Percentiles rank a stretch among this genome's conserved stretches.
phyloP scores from a whole-genome alignment of 768 basidiomycete species.

The Hypsizygus marmoreus region DNA sequence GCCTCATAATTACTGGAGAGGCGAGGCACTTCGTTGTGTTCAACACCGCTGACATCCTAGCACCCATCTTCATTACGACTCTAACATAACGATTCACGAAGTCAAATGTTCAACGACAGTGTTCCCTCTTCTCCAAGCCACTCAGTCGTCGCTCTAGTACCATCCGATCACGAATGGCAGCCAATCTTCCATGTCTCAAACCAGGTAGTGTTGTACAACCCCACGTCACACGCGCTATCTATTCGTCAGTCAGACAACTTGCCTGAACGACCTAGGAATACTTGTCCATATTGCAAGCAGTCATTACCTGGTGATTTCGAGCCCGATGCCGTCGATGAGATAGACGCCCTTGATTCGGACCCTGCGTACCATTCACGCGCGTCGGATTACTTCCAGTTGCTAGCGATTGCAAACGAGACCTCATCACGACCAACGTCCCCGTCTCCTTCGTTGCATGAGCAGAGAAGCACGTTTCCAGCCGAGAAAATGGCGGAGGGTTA shows the following conservation, averaged over 20 bases:
- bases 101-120: slow-evolving; percentile 12
- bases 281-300: slow-evolving; percentile 80
- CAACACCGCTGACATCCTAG: too few relatives aligned
- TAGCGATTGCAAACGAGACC: slow-evolving; percentile 72
- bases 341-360: slow-evolving; percentile 36
- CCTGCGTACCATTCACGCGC: slow-evolving; percentile 55
- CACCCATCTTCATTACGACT: too few relatives aligned
- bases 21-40: too few relatives aligned
- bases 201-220: slow-evolving; percentile 87
- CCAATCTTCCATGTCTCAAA: slow-evolving; percentile 83
- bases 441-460: slow-evolving; percentile 25
- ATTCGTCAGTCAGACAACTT: slow-evolving; percentile 43
- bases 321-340: slow-evolving; percentile 24
- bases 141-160: slow-evolving; percentile 20
- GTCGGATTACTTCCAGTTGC: slow-evolving; percentile 79
- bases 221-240: slow-evolving; percentile 79
- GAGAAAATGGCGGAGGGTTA: slow-evolving; percentile 90
- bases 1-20: too few relatives aligned
- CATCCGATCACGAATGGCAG: slow-evolving; percentile 54
- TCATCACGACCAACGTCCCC: slow-evolving; percentile 56
- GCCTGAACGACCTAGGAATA: slow-evolving; percentile 22
- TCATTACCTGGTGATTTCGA: slow-evolving; percentile 50
- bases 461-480: slow-evolving; percentile 52
- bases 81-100: slow-evolving; percentile 3
- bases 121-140: slow-evolving; percentile 18